Base-by-base conservation (phyloP, 768 basidiomycete species). In the Cystobasidium tubakii region DNA sequence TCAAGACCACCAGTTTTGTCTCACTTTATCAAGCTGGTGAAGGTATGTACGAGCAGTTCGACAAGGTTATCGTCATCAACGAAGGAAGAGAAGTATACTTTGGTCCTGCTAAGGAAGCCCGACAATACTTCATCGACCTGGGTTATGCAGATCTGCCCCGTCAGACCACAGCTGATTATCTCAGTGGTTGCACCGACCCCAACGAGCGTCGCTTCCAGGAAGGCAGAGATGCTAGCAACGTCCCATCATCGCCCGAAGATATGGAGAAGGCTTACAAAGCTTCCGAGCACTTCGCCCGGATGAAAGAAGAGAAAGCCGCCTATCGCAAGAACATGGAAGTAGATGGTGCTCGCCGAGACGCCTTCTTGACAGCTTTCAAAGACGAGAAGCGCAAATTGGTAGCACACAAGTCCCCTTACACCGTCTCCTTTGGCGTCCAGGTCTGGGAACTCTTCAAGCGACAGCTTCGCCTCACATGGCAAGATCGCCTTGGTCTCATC, bases 21-120 rank as follows among this genome's bases (percentile, higher is more conserved):
- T 88, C 89, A 0, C 86, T 93, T 43, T 92, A 92, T 81, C 91
- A 92, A 81, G 91, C 89, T 9, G 88, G 88, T 64, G 89, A 21
- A 77, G 62, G 97, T 86, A 57, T 88, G 86, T 0, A 83, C 83
- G 1, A 91, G 86, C 29, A 98, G 83, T 53, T 89, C 88, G 75
- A 89, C 86, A 55, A 97, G 88, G 63, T 93, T 88, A 75, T 91
- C 92, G 67, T 66, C 42, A 25, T 75, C 29, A 64, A 21, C 31
- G 23, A 69, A 33, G 43, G 25, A 36, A 82, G 84, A 62, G 88
- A 89, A 85, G 87, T 86, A 23, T 92, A 89, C 82, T 91, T 86
- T 72, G 90, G 90, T 1, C 87, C 87, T 9, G 86, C 87, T 0
- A 82, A 84, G 62, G 81, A 85, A 74, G 90, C 90, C 0, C 83